Conservation (phyloP, 2,329 filamentous ascomycete genomes). For the Hypoxylon sp. region DNA sequence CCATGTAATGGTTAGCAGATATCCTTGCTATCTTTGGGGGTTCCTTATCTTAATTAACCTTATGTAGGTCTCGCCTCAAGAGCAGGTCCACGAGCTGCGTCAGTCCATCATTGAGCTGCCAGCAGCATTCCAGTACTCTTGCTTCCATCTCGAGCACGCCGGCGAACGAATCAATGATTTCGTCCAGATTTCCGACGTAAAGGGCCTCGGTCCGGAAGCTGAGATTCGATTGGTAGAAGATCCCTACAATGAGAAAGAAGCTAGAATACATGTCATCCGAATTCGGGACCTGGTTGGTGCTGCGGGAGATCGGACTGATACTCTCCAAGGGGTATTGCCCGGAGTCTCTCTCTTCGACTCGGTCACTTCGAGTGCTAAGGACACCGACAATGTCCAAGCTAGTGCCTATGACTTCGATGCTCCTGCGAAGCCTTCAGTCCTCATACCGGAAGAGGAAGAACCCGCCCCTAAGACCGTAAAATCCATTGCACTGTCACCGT, state of each 20-base stretch:
- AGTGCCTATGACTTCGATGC: slow-evolving; percentile 81
- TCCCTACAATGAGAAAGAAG: slow-evolving; percentile 98
- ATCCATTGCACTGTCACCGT: slow-evolving; percentile 87
- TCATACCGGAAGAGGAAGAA: slow-evolving; percentile 78
- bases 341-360: slow-evolving; percentile 90
- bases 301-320: slow-evolving; percentile 88
- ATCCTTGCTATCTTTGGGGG: slow-evolving; percentile 19
- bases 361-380: slow-evolving; percentile 67
- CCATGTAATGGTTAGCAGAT: slow-evolving; percentile 81
- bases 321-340: slow-evolving; percentile 86
- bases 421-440: slow-evolving; percentile 75
- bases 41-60: slow-evolving; percentile 44
- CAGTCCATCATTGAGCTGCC: slow-evolving; percentile 97
- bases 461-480: slow-evolving; percentile 91
- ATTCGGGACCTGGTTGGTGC: slow-evolving; percentile 95
- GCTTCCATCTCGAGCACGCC: slow-evolving; percentile 96
- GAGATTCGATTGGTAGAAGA: slow-evolving; percentile 90
- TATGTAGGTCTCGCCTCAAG: slow-evolving; percentile 85
- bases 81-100: slow-evolving; percentile 97
- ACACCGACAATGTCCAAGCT: slow-evolving; percentile 57
- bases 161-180: slow-evolving; percentile 95
- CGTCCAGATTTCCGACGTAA: slow-evolving; percentile 89
- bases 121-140: slow-evolving; percentile 95
- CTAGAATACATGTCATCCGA: slow-evolving; percentile 91
- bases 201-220: slow-evolving; percentile 81